Percentiles rank a stretch among this genome's conserved stretches.
Conservation (phyloP, 2,329 filamentous ascomycete genomes). For the Aurifilum marmelostoma region DNA sequence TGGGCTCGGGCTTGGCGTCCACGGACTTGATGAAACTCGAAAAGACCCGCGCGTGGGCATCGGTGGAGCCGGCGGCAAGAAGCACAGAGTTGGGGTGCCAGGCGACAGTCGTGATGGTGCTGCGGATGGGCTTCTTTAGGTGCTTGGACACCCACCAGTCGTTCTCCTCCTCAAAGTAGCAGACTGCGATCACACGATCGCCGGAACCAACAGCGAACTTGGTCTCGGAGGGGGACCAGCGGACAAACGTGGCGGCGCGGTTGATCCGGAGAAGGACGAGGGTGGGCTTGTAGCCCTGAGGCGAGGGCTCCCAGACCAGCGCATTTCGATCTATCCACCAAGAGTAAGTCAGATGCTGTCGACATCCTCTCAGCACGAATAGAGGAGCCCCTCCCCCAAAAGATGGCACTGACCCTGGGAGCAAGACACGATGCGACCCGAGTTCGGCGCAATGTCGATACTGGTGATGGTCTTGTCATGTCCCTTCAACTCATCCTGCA, state of each 20-base stretch:
- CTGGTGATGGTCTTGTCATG: conserved; percentile 97
- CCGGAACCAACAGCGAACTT: conserved; percentile 98
- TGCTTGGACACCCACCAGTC: conserved; percentile 99
- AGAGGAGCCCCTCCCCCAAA: background rate
- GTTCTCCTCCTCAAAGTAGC: conserved; percentile 99
- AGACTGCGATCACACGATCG: conserved; percentile 91
- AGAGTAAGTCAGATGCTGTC: conserved; percentile 11
- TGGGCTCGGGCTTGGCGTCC: conserved; percentile 81
- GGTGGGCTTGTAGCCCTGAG: conserved; percentile 92
- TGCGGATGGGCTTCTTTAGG: conserved; percentile 97
- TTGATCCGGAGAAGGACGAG: conserved; percentile 97
- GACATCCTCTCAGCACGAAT: background rate
- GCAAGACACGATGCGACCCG: conserved; percentile 94
- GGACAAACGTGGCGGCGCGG: conserved; percentile 92
- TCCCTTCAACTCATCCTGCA: conserved; percentile 91
- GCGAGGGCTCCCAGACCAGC: conserved; percentile 95
- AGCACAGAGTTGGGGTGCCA: conserved; percentile 99
- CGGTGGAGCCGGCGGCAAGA: conserved; percentile 92
- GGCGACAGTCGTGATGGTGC: conserved; percentile 89
- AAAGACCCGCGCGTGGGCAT: conserved; percentile 93
- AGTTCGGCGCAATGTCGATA: conserved; percentile 90
- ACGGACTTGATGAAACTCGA: conserved; percentile 96
- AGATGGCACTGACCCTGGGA: conserved; percentile 72
- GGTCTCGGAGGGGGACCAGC: conserved; percentile 94
- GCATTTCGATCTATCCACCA: conserved; percentile 82